These are phyloP conservation scores for Filosporella fistucella DNA, from an alignment of 495 filamentous ascomycete genomes.

Conservation along the genomic window DNA sequence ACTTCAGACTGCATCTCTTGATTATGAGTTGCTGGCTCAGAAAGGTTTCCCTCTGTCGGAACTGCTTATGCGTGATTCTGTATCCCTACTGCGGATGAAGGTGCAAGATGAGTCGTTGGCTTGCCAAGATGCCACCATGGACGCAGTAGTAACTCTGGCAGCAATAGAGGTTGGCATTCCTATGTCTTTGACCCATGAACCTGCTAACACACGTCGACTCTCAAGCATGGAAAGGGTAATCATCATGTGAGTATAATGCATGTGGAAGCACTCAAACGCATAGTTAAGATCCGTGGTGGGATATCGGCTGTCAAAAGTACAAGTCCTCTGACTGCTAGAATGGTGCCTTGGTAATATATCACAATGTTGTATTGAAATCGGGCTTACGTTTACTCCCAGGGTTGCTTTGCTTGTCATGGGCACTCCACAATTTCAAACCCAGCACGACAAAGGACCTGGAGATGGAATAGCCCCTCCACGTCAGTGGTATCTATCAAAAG, in stretches of 20 bases:
- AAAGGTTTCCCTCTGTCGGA: slow-evolving; percentile 43
- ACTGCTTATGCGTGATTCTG: slow-evolving; percentile 46
- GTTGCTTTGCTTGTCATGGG: slow-evolving; percentile 46
- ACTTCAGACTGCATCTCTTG: slow-evolving; percentile 47
- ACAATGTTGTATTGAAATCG: background rate
- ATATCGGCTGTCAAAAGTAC: slow-evolving; percentile 39
- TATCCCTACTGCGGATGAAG: slow-evolving; percentile 40
- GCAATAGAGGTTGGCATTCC: slow-evolving; percentile 40
- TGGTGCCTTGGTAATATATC: slow-evolving; percentile 42
- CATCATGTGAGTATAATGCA: slow-evolving; percentile 38
- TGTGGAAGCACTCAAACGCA: slow-evolving; percentile 41
- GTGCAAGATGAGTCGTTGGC: slow-evolving; percentile 37
- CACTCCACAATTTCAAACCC: slow-evolving; percentile 41
- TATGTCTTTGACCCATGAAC: background rate
- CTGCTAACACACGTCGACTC: slow-evolving; percentile 2
- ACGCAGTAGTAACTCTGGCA: slow-evolving; percentile 48
- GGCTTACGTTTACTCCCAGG: slow-evolving; percentile 28
- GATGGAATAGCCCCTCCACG: slow-evolving; percentile 39
- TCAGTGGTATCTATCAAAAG: slow-evolving; percentile 33
- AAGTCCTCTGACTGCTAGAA: slow-evolving; percentile 45
- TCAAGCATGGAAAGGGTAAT: slow-evolving; percentile 47
- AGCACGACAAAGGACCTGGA: slow-evolving; percentile 41
- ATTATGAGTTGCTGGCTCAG: slow-evolving; percentile 43
- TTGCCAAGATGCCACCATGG: slow-evolving; percentile 48
- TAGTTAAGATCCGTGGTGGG: slow-evolving; percentile 43